Evolutionary conservation across 441 rosid genomes (phyloP).

Genomic region (Adansonia madagascariensis): DNA sequence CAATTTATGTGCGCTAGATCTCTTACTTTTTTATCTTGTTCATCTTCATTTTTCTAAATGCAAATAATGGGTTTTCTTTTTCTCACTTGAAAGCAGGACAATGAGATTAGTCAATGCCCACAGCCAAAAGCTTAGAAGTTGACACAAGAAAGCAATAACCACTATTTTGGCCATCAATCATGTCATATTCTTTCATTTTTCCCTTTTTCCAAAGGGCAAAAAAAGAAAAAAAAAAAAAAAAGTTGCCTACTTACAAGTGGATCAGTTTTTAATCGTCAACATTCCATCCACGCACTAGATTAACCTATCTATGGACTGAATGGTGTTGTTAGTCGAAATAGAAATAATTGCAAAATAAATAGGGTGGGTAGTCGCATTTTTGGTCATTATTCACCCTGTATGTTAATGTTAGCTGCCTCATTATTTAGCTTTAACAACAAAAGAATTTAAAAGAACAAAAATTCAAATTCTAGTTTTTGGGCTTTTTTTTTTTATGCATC

Average conservation of each 20-base stretch:
- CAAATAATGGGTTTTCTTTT: constrained; percentile 4
- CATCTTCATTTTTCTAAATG: background rate
- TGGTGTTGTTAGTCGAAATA: background rate
- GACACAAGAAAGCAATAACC: background rate
- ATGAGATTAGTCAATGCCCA: background rate
- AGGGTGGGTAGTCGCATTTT: background rate
- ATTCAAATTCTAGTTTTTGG: too few relatives aligned
- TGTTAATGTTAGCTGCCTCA: too few relatives aligned
- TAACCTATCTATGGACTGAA: too few relatives aligned
- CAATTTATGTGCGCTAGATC: background rate
- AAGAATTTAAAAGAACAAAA: background rate
- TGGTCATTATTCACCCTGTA: too few relatives aligned
- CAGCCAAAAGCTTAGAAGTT: background rate
- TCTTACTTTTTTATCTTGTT: background rate
- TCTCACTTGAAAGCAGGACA: background rate
- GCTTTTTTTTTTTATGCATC: background rate
- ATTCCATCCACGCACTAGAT: background rate
- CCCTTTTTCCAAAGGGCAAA: background rate
- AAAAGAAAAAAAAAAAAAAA: background rate
- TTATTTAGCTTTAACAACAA: background rate
- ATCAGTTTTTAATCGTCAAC: background rate
- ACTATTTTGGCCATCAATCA: background rate
- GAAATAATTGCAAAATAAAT: background rate
- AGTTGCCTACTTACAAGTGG: background rate
- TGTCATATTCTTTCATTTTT: background rate